Evolutionary conservation across 75 land plant species (phyloP).

Genomic region (Picea glauca): DNA sequence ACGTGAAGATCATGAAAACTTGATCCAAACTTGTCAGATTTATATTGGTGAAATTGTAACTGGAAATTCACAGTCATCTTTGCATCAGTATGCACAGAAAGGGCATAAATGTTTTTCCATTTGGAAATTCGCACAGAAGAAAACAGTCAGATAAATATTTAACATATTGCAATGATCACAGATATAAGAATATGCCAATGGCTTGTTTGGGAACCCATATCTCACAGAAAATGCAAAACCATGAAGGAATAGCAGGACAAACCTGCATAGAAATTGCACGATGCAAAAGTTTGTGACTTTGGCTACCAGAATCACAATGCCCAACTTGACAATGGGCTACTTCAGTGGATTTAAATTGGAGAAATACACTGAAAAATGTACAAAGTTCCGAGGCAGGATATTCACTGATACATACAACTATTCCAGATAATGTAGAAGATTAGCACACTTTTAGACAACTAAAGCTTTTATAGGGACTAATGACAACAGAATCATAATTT

Average conservation of each 20-base stretch:
- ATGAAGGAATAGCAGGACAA: conserved; percentile 46
- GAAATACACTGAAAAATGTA: conserved; percentile 38
- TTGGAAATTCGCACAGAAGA: conserved; percentile 10
- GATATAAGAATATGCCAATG: conserved; percentile 45
- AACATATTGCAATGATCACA: conserved; percentile 15
- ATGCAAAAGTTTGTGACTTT: conserved; percentile 50
- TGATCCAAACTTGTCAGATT: neutral
- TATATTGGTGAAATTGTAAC: conserved; percentile 43
- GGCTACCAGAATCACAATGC: neutral
- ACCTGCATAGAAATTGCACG: conserved; percentile 75
- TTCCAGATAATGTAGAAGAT: conserved; percentile 5
- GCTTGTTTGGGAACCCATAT: conserved; percentile 41
- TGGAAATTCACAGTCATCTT: conserved; percentile 52
- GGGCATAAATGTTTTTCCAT: conserved; percentile 44
- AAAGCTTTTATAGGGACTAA: neutral
- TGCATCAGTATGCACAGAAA: conserved; percentile 72
- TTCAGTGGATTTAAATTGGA: conserved; percentile 51
- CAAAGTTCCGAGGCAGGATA: conserved; percentile 27
- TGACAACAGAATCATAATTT: neutral
- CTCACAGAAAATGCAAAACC: conserved; percentile 78
- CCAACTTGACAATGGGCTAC: conserved; percentile 30
- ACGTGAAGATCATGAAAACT: too few relatives aligned
- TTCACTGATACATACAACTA: conserved; percentile 8
- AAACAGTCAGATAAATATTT: conserved; percentile 8
- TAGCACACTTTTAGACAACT: neutral